Evolutionary conservation across 192 early-diverging fungal genomes (phyloP), one percentile per base, ranked within the genome.

Genomic region (Coemansia asiatica): DNA sequence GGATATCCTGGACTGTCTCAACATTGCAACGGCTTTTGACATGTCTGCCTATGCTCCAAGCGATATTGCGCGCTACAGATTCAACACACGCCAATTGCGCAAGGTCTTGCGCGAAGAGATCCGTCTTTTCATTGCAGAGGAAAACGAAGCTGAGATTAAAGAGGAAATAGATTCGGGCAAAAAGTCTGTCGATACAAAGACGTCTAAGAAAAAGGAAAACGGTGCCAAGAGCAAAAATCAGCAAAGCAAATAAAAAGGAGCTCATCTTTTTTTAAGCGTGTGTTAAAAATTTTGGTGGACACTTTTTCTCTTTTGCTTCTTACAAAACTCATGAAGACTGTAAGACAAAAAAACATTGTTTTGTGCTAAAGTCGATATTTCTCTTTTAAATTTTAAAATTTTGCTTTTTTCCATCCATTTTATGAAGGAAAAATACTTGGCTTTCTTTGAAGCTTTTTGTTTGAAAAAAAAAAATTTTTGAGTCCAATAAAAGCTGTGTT

Each of bases 1-100:
- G 33, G 48, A 22, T 0, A 9, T 63, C 6, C 25, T 64, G 35
- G 61, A 55, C 8, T 28, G 21, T 19, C 53, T 81, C 47, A 74
- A 66, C 7, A 59, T 81, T 31, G 78, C 78, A 0, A 47, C 68
- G 23, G 78, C 78, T 0, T 75, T 72, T 56, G 78, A 81, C 35
- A 61, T 81, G 60, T 64, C 63, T 9, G 71, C 64, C 0, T 81
- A 67, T 60, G 48, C 56, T 0, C 66, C 69, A 0, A 27, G 44
- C 10, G 78, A 81, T 46, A 75, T 81, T 36, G 49, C 36, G 23
- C 38, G 51, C 21, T 72, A 69, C 46, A 50, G 57, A 48, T 7
- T 27, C 18, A 72, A 75, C 27, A 55, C 56, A 0, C 28, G 28
- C 1, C 21, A 15, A 4, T 46, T 81, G 56, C 49, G 47, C n/a